Evolutionary conservation across 768 basidiomycete species (phyloP).

Genomic region (Hydnomerulius pinastri): DNA sequence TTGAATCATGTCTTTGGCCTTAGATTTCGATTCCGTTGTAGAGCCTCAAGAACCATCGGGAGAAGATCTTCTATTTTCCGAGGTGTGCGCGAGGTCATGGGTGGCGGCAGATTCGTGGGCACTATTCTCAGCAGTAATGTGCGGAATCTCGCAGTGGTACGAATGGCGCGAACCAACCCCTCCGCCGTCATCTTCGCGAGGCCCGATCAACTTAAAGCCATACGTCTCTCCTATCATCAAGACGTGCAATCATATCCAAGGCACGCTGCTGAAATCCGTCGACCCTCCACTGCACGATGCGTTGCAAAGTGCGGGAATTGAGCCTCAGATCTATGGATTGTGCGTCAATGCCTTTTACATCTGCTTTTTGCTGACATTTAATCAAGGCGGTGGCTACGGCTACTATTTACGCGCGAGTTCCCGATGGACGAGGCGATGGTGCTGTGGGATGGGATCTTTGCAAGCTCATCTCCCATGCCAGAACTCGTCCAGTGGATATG

Average conservation of each 20-base stretch:
- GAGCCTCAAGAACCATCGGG: constrained; percentile 28
- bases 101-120: constrained; percentile 87
- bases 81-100: constrained; percentile 67
- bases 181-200: constrained; percentile 34
- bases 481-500: constrained; percentile 85
- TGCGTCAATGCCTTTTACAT: constrained; percentile 41
- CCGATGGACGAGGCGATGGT: constrained; percentile 76
- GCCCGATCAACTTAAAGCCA: constrained; percentile 51
- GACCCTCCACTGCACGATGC: constrained; percentile 80
- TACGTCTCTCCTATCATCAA: constrained; percentile 85
- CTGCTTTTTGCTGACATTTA: constrained; percentile 15
- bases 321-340: constrained; percentile 98
- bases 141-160: constrained; percentile 74
- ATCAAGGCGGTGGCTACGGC: constrained; percentile 85
- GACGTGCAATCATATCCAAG: constrained; percentile 80
- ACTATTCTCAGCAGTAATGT: constrained; percentile 82
- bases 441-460: constrained; percentile 96
- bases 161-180: constrained; percentile 58
- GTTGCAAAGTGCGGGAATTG: constrained; percentile 80
- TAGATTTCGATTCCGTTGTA: constrained; percentile 78
- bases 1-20: constrained; percentile 26
- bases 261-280: constrained; percentile 65
- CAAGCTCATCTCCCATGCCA: constrained; percentile 71
- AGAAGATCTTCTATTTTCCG: constrained; percentile 44
- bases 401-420: constrained; percentile 94